phyloP scores from a whole-genome alignment of 345 rosid genomes.

The Garcia nutans region DNA sequence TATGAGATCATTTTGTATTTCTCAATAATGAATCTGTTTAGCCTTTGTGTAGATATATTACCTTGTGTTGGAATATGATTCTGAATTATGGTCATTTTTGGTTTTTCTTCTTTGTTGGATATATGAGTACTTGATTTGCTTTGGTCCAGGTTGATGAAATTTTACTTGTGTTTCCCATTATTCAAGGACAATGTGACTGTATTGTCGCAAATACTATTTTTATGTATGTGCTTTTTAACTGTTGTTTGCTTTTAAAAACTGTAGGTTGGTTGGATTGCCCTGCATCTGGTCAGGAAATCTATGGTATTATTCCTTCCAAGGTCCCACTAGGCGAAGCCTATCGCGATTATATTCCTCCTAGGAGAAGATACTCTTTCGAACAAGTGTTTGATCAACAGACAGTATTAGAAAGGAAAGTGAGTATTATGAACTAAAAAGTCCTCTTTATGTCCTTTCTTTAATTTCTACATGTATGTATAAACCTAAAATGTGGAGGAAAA shows the following conservation, averaged over 20 bases:
- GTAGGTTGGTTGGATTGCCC: conserved; percentile 99
- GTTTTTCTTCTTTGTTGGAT: background rate
- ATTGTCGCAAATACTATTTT: conserved; percentile 15
- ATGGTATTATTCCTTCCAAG: conserved; percentile 80
- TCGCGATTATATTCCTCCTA: conserved; percentile 74
- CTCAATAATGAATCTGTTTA: background rate
- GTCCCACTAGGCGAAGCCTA: conserved; percentile 87
- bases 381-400: conserved; percentile 79
- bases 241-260: conserved; percentile 7
- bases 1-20: background rate
- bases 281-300: conserved; percentile 66
- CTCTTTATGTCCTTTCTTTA: background rate
- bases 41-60: background rate
- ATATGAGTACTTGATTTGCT: background rate
- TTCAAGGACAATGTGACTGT: background rate
- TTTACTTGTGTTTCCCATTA: background rate
- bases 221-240: background rate
- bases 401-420: conserved; percentile 79
- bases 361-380: conserved; percentile 94
- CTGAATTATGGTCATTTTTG: background rate
- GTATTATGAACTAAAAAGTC: conserved; percentile 10
- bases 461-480: background rate
- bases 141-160: background rate
- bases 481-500: background rate
- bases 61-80: background rate